Evolutionary conservation across 108 stramenopile genomes (phyloP).

Genomic region (Nitzschia putrida): DNA sequence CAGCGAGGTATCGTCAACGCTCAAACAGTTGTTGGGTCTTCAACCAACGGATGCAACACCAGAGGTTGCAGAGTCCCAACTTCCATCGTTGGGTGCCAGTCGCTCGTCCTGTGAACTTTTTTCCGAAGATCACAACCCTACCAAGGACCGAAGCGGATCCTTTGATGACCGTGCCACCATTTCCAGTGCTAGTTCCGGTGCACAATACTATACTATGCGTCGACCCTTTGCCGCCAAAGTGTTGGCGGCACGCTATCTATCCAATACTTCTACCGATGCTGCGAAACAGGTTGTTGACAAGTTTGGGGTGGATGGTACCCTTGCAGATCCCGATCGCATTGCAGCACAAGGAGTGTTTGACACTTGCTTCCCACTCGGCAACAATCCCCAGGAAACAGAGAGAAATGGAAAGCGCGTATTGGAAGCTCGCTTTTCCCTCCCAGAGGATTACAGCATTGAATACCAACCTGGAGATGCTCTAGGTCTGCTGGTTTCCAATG

Average conservation of each 20-base stretch:
- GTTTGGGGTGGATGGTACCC: slow-evolving; percentile 3
- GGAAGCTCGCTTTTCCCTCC: slow-evolving; percentile 73
- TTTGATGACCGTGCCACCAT: slow-evolving; percentile 58
- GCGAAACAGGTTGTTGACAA: slow-evolving; percentile 35
- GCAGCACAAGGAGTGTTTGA: slow-evolving; percentile 50
- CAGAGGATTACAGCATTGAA: slow-evolving; percentile 77
- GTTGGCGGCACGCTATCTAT: slow-evolving; percentile 73
- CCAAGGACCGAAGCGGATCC: slow-evolving; percentile 17
- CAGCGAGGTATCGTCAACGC: neutral
- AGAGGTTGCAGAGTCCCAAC: slow-evolving; percentile 33
- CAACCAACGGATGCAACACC: slow-evolving; percentile 32
- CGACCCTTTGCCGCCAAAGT: slow-evolving; percentile 70
- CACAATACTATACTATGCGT: slow-evolving; percentile 43
- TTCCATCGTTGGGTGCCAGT: slow-evolving; percentile 50
- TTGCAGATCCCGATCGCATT: slow-evolving; percentile 28
- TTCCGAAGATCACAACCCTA: slow-evolving; percentile 31
- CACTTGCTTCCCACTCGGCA: slow-evolving; percentile 46
- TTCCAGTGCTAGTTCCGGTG: slow-evolving; percentile 49
- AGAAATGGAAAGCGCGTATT: slow-evolving; percentile 86
- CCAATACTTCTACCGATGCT: slow-evolving; percentile 58
- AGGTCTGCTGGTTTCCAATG: slow-evolving; percentile 78
- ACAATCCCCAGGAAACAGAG: slow-evolving; percentile 21
- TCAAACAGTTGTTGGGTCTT: slow-evolving; percentile 43
- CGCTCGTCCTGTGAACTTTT: slow-evolving; percentile 70
- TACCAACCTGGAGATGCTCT: slow-evolving; percentile 93